A percentile compares a stretch with the other conserved stretches of the same genome.
phyloP scores from a whole-genome alignment of 345 rosid species.

The Brassica rapa region DNA sequence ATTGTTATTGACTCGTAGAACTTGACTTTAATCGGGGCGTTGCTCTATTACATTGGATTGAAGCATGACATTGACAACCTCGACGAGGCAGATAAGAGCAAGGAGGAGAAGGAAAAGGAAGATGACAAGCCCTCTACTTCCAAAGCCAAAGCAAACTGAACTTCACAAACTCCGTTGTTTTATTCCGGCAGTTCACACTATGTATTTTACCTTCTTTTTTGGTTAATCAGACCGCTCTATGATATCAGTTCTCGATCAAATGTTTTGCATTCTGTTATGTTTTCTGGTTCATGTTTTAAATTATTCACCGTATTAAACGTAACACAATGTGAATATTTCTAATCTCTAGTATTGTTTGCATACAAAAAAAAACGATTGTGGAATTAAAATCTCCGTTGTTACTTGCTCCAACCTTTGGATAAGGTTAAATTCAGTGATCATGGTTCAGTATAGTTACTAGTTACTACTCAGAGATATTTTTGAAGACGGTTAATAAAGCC shows the following conservation, averaged over 20 bases:
- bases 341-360: slow-evolving; percentile 15
- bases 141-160: slow-evolving; percentile 22
- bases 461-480: neutral
- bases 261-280: neutral
- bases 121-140: slow-evolving; percentile 23
- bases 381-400: neutral
- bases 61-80: slow-evolving; percentile 30
- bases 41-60: slow-evolving; percentile 39
- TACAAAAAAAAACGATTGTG: neutral
- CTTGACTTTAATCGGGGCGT: slow-evolving; percentile 36
- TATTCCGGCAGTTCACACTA: neutral
- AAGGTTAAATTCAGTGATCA: neutral
- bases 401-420: neutral
- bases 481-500: slow-evolving; percentile 1
- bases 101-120: slow-evolving; percentile 6
- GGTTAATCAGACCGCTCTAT: slow-evolving; percentile 1
- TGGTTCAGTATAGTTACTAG: neutral
- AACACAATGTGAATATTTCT: slow-evolving; percentile 29
- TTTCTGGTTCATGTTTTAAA: neutral
- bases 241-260: neutral
- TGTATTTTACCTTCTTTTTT: neutral
- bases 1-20: slow-evolving; percentile 20
- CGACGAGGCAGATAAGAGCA: slow-evolving; percentile 10
- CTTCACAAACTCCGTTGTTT: neutral
- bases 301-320: neutral